Evolutionary conservation across 1,139 yeast genomes (phyloP), one percentile per base, ranked within the genome.

Genomic region (Zygosaccharomyces sapae): DNA sequence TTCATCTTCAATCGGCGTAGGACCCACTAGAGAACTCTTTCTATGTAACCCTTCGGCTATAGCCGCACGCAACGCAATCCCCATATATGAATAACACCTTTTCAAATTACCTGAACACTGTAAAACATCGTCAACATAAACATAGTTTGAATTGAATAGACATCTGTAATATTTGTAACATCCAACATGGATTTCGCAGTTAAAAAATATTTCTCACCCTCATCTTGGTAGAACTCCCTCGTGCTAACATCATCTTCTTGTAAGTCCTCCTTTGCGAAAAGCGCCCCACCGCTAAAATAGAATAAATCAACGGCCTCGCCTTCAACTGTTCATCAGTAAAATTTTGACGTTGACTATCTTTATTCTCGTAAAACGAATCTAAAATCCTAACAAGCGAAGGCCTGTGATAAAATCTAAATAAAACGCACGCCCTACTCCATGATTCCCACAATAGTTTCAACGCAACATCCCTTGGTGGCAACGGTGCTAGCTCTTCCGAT

Each of bases 61-160:
- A 0, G 95, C 92, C 37, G 90, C 83, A 57, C 96, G 71, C 44
- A 88, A 68, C 0, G 95, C 96, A 47, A 87, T 83, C 2, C 96
- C 96, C 56, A 87, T 86, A 62, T 87, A 88, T 0, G 95, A 83
- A 64, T 88, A 88, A 65, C 96, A 88, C 0, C 95, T 85, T 0
- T 92, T 83, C 49, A 89, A 71, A 52, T 94, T 75, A 0, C 96
- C 96, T 2, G 94, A 83, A 62, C 95, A 87, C 67, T 88, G 96
- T 44, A 89, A 63, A 87, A 89, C 55, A 88, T 73, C 36, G 88
- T 81, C 68, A 77, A 64, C 75, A 76, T 75, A 50, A 77, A 74
- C 43, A 88, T 77, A 0, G 96, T 82, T 65, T 89, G 96, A 51
- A 81, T 77, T 12, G 83, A 79, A 58, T 76, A 78, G 12, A 80